Conservation (phyloP, 495 filamentous ascomycete genomes). For the Margaritispora aquatica region DNA sequence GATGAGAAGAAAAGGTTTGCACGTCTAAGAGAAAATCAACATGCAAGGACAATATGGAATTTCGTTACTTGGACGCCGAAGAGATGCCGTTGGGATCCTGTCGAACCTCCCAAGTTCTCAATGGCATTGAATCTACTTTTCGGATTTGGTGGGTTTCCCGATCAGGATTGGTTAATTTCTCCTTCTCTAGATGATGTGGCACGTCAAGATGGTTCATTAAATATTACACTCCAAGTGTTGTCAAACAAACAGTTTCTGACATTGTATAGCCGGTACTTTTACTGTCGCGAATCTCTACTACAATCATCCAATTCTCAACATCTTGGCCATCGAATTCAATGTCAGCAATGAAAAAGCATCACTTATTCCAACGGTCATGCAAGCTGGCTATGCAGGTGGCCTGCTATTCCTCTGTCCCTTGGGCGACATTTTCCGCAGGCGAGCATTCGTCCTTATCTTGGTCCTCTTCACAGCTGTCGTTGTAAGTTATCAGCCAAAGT, state of each 20-base stretch:
- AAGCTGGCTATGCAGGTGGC: slow-evolving; percentile 74
- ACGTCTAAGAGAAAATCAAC: slow-evolving; percentile 9
- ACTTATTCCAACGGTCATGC: slow-evolving; percentile 67
- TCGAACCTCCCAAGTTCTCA: slow-evolving; percentile 50
- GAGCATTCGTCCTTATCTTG: slow-evolving; percentile 62
- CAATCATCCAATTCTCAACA: slow-evolving; percentile 57
- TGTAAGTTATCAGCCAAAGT: slow-evolving; percentile 32
- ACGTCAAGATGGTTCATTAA: not conserved
- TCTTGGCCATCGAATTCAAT: slow-evolving; percentile 51
- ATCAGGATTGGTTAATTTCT: not conserved
- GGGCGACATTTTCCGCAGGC: slow-evolving; percentile 65
- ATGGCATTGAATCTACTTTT: slow-evolving; percentile 56
- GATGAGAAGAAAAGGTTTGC: slow-evolving; percentile 7
- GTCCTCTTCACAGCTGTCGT: slow-evolving; percentile 61
- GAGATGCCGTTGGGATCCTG: slow-evolving; percentile 50
- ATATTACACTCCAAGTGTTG: too few species aligned
- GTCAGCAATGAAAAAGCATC: slow-evolving; percentile 47
- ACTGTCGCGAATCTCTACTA: slow-evolving; percentile 66
- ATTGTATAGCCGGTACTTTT: slow-evolving; percentile 30
- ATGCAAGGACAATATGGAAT: slow-evolving; percentile 17
- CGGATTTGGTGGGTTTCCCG: slow-evolving; percentile 30
- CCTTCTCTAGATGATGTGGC: not conserved
- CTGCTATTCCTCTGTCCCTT: slow-evolving; percentile 72
- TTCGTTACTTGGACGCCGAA: slow-evolving; percentile 48
- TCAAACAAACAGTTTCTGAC: slow-evolving; percentile 9